These are phyloP conservation scores for Pneumocystis carinii DNA, from an alignment of 1,139 yeast species.

Conservation along the genomic window DNA sequence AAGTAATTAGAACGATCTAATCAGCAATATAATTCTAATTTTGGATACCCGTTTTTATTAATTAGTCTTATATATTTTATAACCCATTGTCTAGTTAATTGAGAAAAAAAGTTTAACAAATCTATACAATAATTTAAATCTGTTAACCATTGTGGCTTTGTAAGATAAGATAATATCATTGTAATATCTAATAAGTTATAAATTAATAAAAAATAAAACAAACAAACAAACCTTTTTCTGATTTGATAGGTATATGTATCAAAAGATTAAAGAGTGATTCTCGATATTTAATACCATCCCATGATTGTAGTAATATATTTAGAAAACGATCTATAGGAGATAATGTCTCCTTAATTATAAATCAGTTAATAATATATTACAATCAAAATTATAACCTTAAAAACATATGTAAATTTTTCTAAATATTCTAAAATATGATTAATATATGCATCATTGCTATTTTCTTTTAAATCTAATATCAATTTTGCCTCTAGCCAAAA, in stretches of 20 bases:
- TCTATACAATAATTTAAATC: neutral
- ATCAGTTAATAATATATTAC: constrained; percentile 4
- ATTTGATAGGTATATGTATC: constrained; percentile 6
- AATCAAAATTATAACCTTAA: constrained; percentile 6
- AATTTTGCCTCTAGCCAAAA: constrained; percentile 12
- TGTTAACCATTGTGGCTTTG: neutral
- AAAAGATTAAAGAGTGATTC: constrained; percentile 7
- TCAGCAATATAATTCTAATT: neutral
- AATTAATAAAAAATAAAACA: neutral
- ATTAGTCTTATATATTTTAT: constrained; percentile 28
- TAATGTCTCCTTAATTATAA: constrained; percentile 3
- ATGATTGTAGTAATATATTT: constrained; percentile 5
- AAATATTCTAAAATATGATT: neutral
- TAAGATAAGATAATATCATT: neutral
- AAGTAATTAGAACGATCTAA: neutral
- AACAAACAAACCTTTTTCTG: neutral
- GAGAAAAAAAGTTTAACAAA: neutral
- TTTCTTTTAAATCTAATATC: constrained; percentile 4
- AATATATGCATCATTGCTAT: neutral
- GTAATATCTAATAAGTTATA: neutral
- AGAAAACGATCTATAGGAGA: constrained; percentile 12
- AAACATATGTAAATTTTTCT: neutral
- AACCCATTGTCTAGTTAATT: neutral
- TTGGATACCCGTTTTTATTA: neutral
- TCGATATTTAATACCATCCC: constrained; percentile 11